phyloP scores from a whole-genome alignment of 208 protist species.

The Trypanosoma melophagium region DNA sequence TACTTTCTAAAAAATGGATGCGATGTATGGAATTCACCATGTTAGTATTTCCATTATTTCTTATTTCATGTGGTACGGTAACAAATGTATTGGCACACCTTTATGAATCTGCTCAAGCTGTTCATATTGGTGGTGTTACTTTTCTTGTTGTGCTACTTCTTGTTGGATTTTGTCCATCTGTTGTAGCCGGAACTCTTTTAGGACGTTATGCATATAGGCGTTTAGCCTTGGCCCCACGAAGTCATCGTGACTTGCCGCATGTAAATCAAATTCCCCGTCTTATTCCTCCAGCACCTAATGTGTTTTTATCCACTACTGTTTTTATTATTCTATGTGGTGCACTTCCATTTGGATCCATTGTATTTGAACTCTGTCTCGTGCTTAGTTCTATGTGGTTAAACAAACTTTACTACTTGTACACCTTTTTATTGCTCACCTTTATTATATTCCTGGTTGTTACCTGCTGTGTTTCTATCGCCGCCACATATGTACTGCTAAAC shows the following conservation, averaged over 20 bases:
- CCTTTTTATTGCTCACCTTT: constrained; percentile 93
- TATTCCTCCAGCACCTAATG: constrained; percentile 84
- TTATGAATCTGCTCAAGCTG: constrained; percentile 67
- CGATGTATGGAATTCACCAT: constrained; percentile 72
- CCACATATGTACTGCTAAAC: constrained; percentile 93
- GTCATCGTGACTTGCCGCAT: constrained; percentile 56
- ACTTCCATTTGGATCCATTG: constrained; percentile 95
- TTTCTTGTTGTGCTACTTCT: constrained; percentile 76
- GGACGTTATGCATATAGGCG: constrained; percentile 62
- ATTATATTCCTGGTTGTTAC: constrained; percentile 89
- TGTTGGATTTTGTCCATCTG: constrained; percentile 83
- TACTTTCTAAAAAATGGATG: constrained; percentile 36
- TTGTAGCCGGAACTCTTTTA: constrained; percentile 84
- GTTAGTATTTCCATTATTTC: constrained; percentile 52
- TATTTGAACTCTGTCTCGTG: constrained; percentile 95
- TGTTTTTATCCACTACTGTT: constrained; percentile 24
- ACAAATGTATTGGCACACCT: constrained; percentile 81
- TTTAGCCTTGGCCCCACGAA: constrained; percentile 3
- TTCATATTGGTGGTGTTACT: constrained; percentile 59
- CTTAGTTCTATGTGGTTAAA: constrained; percentile 96
- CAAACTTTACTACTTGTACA: constrained; percentile 97
- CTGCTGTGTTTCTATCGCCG: constrained; percentile 83
- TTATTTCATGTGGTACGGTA: constrained; percentile 35
- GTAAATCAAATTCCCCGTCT: constrained; percentile 92
- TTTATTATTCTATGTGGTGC: constrained; percentile 83